These are phyloP conservation scores for Laguncularia racemosa DNA, from an alignment of 345 rosid genomes.

Conservation along the genomic window DNA sequence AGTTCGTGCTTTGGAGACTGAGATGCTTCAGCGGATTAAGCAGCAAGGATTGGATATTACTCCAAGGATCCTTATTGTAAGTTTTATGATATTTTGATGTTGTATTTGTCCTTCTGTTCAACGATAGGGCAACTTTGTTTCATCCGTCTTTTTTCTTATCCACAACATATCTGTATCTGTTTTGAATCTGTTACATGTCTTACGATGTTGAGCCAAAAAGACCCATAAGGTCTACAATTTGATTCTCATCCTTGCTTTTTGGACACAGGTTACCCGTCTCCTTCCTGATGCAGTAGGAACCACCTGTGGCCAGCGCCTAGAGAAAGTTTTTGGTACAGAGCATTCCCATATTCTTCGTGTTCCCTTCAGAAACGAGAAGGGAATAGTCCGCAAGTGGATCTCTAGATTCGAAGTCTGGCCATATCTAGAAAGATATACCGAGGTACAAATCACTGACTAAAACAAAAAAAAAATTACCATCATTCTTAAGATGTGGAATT, in stretches of 20 bases:
- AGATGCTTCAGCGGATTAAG: conserved; percentile 87
- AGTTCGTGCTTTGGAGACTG: conserved; percentile 88
- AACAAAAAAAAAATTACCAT: no score
- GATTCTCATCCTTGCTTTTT: conserved; percentile 8
- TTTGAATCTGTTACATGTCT: no score
- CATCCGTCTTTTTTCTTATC: no score
- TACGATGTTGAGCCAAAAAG: no score
- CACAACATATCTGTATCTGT: background rate
- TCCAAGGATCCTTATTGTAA: conserved; percentile 82
- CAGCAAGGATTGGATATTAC: conserved; percentile 83
- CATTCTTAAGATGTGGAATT: background rate
- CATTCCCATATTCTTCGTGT: conserved; percentile 80
- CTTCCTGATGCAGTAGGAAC: conserved; percentile 94
- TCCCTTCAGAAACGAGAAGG: conserved; percentile 77
- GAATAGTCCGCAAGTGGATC: conserved; percentile 81
- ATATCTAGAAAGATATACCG: conserved; percentile 78
- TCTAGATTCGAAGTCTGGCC: conserved; percentile 98
- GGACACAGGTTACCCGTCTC: conserved; percentile 59
- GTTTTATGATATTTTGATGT: conserved; percentile 1
- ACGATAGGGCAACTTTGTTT: no score
- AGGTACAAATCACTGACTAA: conserved; percentile 31
- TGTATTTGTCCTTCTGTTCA: no score
- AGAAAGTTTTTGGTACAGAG: conserved; percentile 71
- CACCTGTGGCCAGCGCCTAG: conserved; percentile 87
- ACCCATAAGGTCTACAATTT: background rate